Base-by-base conservation (phyloP, 2,329 filamentous ascomycete species). In the Nemania sp. region DNA sequence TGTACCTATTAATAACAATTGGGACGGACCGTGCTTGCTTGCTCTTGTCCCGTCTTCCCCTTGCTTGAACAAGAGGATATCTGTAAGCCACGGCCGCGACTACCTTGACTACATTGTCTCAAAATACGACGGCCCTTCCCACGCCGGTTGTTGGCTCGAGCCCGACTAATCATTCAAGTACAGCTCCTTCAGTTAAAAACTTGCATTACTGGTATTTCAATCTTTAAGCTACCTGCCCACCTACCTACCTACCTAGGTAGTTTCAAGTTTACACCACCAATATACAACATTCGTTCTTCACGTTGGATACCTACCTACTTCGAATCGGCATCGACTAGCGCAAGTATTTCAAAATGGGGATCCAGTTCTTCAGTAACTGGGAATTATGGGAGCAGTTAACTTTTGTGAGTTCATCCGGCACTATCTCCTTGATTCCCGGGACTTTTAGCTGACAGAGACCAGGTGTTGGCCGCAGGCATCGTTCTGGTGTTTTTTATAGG, bases 351-450 rank as follows among this genome's bases (percentile, higher is more conserved):
- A 68, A 27, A 57, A 83, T 82, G 81, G 77, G 72, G 75, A 75
- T 72, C 58, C 78, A 75, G 45, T 93, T 93, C 79, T 93, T 92
- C 80, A 75, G 83, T 49, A 84, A 82, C 57, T 97, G 93, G 94
- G 83, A 87, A 73, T 82, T 96, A 75, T 97, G 94, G 94, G 89
- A 96, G 84, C 90, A 97, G 83, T 90, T 97, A 89, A 92, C 90
- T 61, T 93, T 97, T 82, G 94, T 97, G 83, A 85, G 92, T 85
- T 18, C 32, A 26, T 20, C 26, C 45, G 26, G 29, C 10, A 15
- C 26, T 24, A 47, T 24, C 22, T 20, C 10, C 5, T 4, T 8
- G 27, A 1, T 18, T 35, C 29, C 18, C 53, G n/a, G 43, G 43
- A 49, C 11, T 57, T 6, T 6, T 57, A 45, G 64, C 75, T 78